Evolutionary conservation across 176 grass and related monocot species (phyloP), one percentile per base, ranked within the genome.

Genomic region (Tillandsia fasciculata): DNA sequence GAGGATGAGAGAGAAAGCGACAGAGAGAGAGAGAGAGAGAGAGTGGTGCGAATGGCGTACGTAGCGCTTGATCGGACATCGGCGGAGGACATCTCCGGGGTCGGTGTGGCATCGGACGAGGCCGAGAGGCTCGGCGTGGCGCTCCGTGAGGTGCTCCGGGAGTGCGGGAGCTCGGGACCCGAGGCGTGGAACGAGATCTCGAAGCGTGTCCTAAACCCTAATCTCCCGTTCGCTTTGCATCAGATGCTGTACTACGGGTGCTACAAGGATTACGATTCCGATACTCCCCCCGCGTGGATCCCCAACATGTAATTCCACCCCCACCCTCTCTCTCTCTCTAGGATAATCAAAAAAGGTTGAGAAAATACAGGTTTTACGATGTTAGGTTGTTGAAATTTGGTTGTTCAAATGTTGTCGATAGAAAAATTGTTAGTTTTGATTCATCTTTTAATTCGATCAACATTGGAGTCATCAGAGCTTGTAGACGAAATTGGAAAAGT

Each of bases 191-290:
- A 52, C 52, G 84, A 85, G 71, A 86, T 97, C 76, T 83, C 74
- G 27, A 64, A 61, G 24, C 26, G 20, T 26, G 69, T 79, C 64
- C 80, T 97, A 65, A 66, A 56, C 28, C 84, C 84, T 4, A 49
- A 51, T n/a, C 47, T 92, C 15, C 94, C 94, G 26, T 92, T 97
- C 72, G 76, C 84, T 63, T 61, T 92, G 28, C 89, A 97, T 70
- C 93, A 86, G 66, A 90, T 97, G 86, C 81, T 97, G 86, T 97
- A 92, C 85, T 83, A 97, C 57, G 89, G 93, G 65, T 97, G 89
- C 81, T 97, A 75, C 66, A 80, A 70, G 58, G 73, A 72, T 6
- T 81, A 54, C 74, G 73, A 80, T 63, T 85, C 86, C 49, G 20
- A 79, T 64, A 84, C 93, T 20, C 93, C 86, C 27, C 93, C 84